These are phyloP conservation scores for Fulvia fulva DNA, from an alignment of 2,329 filamentous ascomycete species.

Conservation along the genomic window DNA sequence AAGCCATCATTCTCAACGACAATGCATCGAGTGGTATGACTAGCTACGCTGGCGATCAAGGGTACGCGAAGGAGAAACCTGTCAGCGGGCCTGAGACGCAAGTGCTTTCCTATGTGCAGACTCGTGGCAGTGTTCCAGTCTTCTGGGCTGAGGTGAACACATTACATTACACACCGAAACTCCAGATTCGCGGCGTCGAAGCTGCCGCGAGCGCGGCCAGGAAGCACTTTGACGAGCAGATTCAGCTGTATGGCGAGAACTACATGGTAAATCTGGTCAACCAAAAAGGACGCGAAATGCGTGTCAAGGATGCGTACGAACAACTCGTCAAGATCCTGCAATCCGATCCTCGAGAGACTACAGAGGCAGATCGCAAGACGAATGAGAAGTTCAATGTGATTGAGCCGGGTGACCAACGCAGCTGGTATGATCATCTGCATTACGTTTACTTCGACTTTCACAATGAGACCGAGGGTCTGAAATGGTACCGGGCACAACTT, in stretches of 20 bases:
- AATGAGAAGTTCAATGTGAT: constrained; percentile 79
- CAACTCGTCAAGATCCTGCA: constrained; percentile 76
- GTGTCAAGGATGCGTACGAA: constrained; percentile 91
- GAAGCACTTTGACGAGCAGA: constrained; percentile 90
- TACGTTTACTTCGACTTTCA: constrained; percentile 99
- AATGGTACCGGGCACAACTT: constrained; percentile 86
- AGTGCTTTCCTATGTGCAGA: constrained; percentile 92
- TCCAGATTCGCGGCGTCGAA: constrained; percentile 83
- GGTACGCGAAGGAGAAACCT: constrained; percentile 70
- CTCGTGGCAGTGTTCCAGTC: constrained; percentile 89
- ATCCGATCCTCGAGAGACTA: constrained; percentile 62
- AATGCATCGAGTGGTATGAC: constrained; percentile 64
- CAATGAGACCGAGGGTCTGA: constrained; percentile 90
- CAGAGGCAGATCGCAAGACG: constrained; percentile 59
- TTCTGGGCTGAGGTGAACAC: constrained; percentile 97
- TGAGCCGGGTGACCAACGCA: constrained; percentile 57
- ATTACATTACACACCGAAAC: constrained; percentile 82
- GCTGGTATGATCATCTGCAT: constrained; percentile 78
- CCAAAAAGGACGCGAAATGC: constrained; percentile 84
- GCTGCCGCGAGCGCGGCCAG: constrained; percentile 72
- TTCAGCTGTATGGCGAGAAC: constrained; percentile 89
- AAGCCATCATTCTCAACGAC: constrained; percentile 86
- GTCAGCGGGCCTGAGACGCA: constrained; percentile 71
- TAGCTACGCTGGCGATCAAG: constrained; percentile 73
- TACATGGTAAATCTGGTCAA: constrained; percentile 97